Percentiles rank a stretch among this genome's conserved stretches.
These are phyloP conservation scores for Scedosporium apiospermum DNA, from an alignment of 2,329 filamentous ascomycete genomes.

Conservation along the genomic window DNA sequence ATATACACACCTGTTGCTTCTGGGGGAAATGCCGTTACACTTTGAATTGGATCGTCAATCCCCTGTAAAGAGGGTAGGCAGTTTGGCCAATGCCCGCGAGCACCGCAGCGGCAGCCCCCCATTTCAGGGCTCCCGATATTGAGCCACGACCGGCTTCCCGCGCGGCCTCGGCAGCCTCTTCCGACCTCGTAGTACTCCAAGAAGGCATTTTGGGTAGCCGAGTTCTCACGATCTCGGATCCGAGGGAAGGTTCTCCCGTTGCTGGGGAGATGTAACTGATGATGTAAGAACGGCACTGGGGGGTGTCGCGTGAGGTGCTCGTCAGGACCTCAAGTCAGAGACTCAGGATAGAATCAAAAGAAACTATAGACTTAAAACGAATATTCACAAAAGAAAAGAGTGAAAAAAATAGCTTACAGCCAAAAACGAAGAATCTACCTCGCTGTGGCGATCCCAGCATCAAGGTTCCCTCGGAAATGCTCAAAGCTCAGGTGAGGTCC, in stretches of 20 bases:
- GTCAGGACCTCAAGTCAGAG: background rate
- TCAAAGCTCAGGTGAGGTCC: background rate
- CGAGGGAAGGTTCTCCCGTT: background rate
- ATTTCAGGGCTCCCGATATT: slow-evolving; percentile 57
- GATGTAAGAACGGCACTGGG: background rate
- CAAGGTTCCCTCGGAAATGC: too few species aligned
- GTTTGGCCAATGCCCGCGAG: slow-evolving; percentile 53
- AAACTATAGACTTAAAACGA: background rate
- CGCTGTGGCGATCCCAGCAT: too few species aligned
- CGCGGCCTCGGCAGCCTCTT: slow-evolving; percentile 60
- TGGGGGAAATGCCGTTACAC: slow-evolving; percentile 41
- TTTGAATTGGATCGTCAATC: slow-evolving; percentile 67
- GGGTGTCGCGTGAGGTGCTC: background rate
- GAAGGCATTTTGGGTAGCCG: slow-evolving; percentile 26
- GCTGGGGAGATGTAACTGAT: background rate
- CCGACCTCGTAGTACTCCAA: slow-evolving; percentile 50
- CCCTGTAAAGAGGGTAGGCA: slow-evolving; percentile 62
- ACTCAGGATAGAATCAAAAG: background rate
- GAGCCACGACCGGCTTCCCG: slow-evolving; percentile 64
- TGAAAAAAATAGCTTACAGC: too few species aligned
- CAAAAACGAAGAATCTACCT: too few species aligned
- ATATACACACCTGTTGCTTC: background rate
- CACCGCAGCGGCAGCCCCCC: slow-evolving; percentile 57
- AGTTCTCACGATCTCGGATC: too few species aligned
- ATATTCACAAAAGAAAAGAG: background rate